A percentile compares a stretch with the other conserved stretches of the same genome.
These are phyloP conservation scores for Penstemon davidsonii DNA, from an alignment of 257 asterid species.

Conservation along the genomic window DNA sequence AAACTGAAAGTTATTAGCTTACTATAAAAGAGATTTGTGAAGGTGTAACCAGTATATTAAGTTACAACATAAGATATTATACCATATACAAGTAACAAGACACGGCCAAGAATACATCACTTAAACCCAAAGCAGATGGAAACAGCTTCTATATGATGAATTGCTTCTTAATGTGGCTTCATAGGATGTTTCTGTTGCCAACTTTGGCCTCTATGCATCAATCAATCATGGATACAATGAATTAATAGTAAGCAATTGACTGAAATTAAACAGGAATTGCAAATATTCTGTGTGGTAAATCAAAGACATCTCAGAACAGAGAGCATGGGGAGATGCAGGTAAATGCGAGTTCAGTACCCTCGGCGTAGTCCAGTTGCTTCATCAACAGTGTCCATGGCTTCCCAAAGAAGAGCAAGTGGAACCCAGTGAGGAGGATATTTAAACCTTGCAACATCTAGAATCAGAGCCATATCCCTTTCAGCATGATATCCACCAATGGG, in stretches of 20 bases:
- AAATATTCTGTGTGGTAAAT: conserved; percentile 14
- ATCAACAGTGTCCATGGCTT: conserved; percentile 93
- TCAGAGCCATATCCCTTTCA: conserved; percentile 93
- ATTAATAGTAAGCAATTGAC: neutral
- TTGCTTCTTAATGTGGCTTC: conserved; percentile 1
- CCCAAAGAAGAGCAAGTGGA: conserved; percentile 93
- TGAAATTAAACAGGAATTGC: neutral
- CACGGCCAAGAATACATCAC: conserved; percentile 2
- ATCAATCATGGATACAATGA: conserved; percentile 2
- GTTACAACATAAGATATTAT: neutral
- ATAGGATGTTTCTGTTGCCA: conserved; percentile 10
- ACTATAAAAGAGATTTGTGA: neutral
- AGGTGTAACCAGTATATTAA: conserved; percentile 10
- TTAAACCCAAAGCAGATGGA: neutral
- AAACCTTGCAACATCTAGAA: conserved; percentile 97
- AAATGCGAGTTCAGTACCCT: conserved; percentile 51
- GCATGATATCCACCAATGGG: conserved; percentile 99
- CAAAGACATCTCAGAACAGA: conserved; percentile 7
- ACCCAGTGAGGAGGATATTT: conserved; percentile 99
- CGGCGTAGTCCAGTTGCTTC: conserved; percentile 85
- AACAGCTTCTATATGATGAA: conserved; percentile 12
- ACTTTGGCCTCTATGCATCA: conserved; percentile 20
- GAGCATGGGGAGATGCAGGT: conserved; percentile 20
- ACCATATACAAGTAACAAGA: conserved; percentile 14
- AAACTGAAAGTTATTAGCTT: conserved; percentile 3